Conservation (phyloP, 2,329 filamentous ascomycete genomes). For the Monascus ruber region DNA sequence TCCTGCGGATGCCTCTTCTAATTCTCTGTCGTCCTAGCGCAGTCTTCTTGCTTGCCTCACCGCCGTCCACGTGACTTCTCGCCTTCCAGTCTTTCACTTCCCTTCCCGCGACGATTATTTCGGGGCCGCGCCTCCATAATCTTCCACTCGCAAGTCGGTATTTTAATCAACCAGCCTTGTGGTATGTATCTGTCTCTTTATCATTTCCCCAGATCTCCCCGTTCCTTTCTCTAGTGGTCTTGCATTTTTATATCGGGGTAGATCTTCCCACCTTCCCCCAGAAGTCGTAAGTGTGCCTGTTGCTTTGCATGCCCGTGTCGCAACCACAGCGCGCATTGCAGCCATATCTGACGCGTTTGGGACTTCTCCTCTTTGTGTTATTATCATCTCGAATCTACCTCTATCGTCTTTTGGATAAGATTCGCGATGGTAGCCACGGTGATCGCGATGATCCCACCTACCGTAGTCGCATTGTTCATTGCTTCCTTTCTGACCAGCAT, state of each 20-base stretch:
- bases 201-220: constrained; percentile 2
- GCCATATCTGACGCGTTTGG: constrained; percentile 15
- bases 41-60: too few species aligned
- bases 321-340: too few species aligned
- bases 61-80: constrained; percentile 11
- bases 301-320: not conserved
- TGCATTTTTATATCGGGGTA: not conserved
- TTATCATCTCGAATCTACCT: constrained; percentile 1
- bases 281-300: not conserved
- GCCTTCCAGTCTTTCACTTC: constrained; percentile 11
- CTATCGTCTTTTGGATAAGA: constrained; percentile 2
- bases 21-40: constrained; percentile 9
- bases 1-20: not conserved
- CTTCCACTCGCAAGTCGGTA: constrained; percentile 28
- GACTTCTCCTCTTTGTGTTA: constrained; percentile 2
- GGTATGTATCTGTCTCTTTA: constrained; percentile 23
- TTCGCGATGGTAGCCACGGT: not conserved
- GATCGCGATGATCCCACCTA: not conserved
- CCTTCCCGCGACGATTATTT: constrained; percentile 22
- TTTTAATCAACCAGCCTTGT: constrained; percentile 30
- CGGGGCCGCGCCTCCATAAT: constrained; percentile 23
- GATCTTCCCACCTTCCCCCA: not conserved
- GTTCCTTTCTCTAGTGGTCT: constrained; percentile 2
- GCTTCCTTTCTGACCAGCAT: constrained; percentile 13
- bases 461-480: too few species aligned